Percentiles rank a stretch among this genome's conserved stretches.
Evolutionary conservation across 1,284 basidiomycete species (phyloP).

Genomic region (Stygiomarasmius scandens): DNA sequence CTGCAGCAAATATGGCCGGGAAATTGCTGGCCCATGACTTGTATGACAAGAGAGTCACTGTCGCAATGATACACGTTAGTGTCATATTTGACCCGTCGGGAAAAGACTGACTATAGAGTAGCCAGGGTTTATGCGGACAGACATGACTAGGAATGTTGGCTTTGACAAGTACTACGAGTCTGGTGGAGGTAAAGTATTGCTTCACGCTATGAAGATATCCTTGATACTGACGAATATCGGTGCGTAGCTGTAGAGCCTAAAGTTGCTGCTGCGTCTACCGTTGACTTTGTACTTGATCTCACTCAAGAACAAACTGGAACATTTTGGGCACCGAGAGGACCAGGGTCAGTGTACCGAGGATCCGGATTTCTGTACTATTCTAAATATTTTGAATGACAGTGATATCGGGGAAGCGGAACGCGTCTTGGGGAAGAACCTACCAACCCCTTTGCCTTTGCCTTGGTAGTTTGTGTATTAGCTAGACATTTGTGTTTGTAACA

Average conservation of each 20-base stretch:
- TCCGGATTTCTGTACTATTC: conserved; percentile 1
- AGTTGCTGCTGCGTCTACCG: conserved; percentile 40
- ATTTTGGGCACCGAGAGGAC: conserved; percentile 48
- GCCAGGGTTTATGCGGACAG: conserved; percentile 39
- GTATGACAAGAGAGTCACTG: conserved; percentile 39
- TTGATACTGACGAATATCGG: not conserved
- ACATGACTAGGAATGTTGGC: conserved; percentile 50
- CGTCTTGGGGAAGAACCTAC: conserved; percentile 42
- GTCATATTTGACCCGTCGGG: not conserved
- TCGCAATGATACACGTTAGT: conserved; percentile 49
- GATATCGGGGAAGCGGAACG: conserved; percentile 49
- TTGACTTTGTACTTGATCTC: conserved; percentile 40
- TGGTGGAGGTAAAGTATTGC: conserved; percentile 36
- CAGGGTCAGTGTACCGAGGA: conserved; percentile 36
- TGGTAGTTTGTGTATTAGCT: conserved; percentile 25
- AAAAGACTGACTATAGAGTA: conserved; percentile 4
- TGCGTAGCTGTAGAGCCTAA: conserved; percentile 42
- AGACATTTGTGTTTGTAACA: too few relatives aligned
- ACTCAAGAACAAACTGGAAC: conserved; percentile 40
- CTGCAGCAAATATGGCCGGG: conserved; percentile 51
- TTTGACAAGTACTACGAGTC: conserved; percentile 47
- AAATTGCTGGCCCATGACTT: conserved; percentile 45
- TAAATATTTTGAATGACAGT: conserved; percentile 18
- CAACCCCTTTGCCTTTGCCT: conserved; percentile 44
- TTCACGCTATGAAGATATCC: not conserved